Percentiles rank a stretch among this genome's conserved stretches.
Evolutionary conservation across 2,329 filamentous ascomycete genomes (phyloP).

Genomic region (Diplodia corticola): DNA sequence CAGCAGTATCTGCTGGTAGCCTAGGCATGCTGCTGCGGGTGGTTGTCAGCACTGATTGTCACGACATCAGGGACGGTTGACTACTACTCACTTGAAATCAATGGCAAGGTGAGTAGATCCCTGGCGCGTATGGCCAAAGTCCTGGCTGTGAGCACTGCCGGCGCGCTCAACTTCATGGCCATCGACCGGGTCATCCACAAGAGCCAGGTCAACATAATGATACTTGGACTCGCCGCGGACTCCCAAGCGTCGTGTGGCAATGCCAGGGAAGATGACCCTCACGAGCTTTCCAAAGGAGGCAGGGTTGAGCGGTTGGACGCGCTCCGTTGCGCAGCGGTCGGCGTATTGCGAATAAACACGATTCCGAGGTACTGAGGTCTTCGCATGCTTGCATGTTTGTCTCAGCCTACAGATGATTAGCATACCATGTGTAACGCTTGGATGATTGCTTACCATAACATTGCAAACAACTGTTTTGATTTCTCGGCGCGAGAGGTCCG

Average conservation of each 20-base stretch:
- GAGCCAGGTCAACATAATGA: slow-evolving; percentile 69
- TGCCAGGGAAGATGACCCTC: slow-evolving; percentile 89
- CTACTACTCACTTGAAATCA: slow-evolving; percentile 37
- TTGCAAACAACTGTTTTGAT: slow-evolving; percentile 81
- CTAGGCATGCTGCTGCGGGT: slow-evolving; percentile 44
- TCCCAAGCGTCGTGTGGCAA: slow-evolving; percentile 87
- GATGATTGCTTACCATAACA: slow-evolving; percentile 70
- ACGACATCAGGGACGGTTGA: no score
- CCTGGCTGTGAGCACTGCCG: slow-evolving; percentile 21
- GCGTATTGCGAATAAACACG: slow-evolving; percentile 96
- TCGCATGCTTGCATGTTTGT: slow-evolving; percentile 69
- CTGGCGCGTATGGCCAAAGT: slow-evolving; percentile 30
- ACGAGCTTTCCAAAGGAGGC: slow-evolving; percentile 98
- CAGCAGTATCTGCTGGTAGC: slow-evolving; percentile 51
- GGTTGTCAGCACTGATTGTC: background rate
- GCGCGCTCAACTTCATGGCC: slow-evolving; percentile 20
- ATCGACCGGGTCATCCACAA: slow-evolving; percentile 46
- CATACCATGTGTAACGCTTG: slow-evolving; percentile 23
- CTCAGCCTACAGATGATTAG: slow-evolving; percentile 62
- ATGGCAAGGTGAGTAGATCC: slow-evolving; percentile 35
- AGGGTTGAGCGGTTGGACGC: slow-evolving; percentile 92
- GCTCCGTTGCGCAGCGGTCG: slow-evolving; percentile 85
- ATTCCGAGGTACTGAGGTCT: slow-evolving; percentile 85
- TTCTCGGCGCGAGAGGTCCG: slow-evolving; percentile 79
- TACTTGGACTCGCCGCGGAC: slow-evolving; percentile 98